phyloP scores from a whole-genome alignment of 306 rosid genomes.

The Argentina anserina region DNA sequence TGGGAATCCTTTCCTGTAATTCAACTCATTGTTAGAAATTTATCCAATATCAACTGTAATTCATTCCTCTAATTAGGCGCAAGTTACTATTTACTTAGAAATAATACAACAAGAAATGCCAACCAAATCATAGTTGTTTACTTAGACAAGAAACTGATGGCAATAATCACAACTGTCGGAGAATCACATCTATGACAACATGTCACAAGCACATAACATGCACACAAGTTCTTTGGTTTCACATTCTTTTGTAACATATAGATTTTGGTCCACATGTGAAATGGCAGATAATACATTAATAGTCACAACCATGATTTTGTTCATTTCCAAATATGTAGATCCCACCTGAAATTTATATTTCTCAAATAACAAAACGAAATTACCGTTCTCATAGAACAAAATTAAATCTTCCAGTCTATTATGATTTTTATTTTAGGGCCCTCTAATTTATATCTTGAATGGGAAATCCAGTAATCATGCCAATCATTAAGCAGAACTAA shows the following conservation, averaged over 20 bases:
- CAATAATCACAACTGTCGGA: conserved; percentile 5
- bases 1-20: conserved; percentile 80
- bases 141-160: conserved; percentile 1
- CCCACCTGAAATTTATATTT: background rate
- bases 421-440: background rate
- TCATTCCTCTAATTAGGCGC: background rate
- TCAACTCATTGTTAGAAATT: conserved; percentile 21
- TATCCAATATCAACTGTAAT: background rate
- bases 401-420: too few species aligned
- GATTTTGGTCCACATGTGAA: conserved; percentile 9
- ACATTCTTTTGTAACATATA: background rate
- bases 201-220: conserved; percentile 16
- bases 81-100: background rate
- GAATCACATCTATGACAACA: conserved; percentile 7
- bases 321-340: background rate
- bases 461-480: background rate
- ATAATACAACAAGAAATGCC: background rate
- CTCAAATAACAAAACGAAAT: too few species aligned
- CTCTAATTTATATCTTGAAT: background rate
- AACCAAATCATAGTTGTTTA: background rate
- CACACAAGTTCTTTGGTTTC: background rate
- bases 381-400: too few species aligned
- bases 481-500: background rate
- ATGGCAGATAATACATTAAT: background rate
- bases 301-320: background rate